Evolutionary conservation across 768 basidiomycete genomes (phyloP).

Genomic region (Grammothele lineata): DNA sequence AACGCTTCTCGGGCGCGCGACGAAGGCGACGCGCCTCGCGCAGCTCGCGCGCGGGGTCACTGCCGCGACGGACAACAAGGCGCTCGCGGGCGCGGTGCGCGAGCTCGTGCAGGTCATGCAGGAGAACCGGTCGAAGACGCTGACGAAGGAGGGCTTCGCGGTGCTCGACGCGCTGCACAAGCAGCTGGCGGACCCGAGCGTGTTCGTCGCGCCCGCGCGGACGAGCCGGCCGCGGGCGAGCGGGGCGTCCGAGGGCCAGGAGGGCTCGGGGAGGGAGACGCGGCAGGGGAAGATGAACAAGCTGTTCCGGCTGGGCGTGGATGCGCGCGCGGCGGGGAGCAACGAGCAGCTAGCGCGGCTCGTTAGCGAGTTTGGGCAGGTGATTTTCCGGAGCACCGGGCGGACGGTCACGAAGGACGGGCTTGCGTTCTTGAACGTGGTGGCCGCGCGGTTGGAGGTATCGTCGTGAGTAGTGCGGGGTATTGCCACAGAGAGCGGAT

Average conservation of each 20-base stretch:
- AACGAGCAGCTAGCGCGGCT: constrained; percentile 59
- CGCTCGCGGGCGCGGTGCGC: constrained; percentile 48
- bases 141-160: constrained; percentile 67
- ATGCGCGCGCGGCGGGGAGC: constrained; percentile 45
- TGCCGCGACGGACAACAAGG: constrained; percentile 48
- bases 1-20: constrained; percentile 28
- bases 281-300: constrained; percentile 55
- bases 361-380: constrained; percentile 65
- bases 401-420: constrained; percentile 78
- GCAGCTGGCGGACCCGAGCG: constrained; percentile 66
- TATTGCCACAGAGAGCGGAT: neutral
- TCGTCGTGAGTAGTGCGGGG: constrained; percentile 26
- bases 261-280: constrained; percentile 36
- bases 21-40: constrained; percentile 53
- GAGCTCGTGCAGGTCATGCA: constrained; percentile 64
- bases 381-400: constrained; percentile 64
- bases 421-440: constrained; percentile 60
- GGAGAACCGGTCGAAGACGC: constrained; percentile 57
- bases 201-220: constrained; percentile 53
- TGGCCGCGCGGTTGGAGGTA: constrained; percentile 48
- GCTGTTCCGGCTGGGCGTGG: constrained; percentile 51
- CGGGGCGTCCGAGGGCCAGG: constrained; percentile 31
- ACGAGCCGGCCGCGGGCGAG: constrained; percentile 17
- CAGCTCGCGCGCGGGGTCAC: constrained; percentile 41
- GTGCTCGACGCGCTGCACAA: constrained; percentile 69